These are phyloP conservation scores for button mushroom (Agaricus bisporus) DNA, from an alignment of 768 basidiomycete genomes.

Conservation along the genomic window DNA sequence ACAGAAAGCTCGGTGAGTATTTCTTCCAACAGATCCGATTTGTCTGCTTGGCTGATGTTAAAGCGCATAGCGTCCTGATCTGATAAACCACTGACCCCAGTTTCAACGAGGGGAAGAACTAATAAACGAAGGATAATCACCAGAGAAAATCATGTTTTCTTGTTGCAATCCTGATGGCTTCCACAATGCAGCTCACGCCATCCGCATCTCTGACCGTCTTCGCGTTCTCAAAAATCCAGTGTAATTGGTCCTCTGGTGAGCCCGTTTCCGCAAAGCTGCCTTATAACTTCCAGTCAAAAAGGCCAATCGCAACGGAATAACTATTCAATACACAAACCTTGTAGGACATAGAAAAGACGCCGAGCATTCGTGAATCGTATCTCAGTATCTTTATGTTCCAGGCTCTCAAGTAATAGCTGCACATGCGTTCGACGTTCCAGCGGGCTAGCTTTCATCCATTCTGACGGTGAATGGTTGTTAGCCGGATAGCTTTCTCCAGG, in stretches of 20 bases:
- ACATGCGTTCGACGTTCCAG: constrained; percentile 66
- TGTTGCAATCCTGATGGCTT: constrained; percentile 86
- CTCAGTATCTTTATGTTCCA: constrained; percentile 83
- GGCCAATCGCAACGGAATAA: neutral
- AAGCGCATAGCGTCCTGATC: constrained; percentile 71
- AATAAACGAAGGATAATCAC: constrained; percentile 29
- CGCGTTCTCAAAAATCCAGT: constrained; percentile 94
- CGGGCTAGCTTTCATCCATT: constrained; percentile 71
- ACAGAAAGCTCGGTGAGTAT: constrained; percentile 88
- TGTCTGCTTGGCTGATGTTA: constrained; percentile 64
- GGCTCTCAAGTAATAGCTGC: constrained; percentile 74
- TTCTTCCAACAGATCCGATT: constrained; percentile 80
- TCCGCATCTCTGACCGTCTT: constrained; percentile 79
- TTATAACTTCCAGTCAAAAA: constrained; percentile 20
- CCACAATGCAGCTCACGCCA: constrained; percentile 76
- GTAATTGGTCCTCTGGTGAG: constrained; percentile 90
- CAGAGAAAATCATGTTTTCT: constrained; percentile 82
- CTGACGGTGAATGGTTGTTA: constrained; percentile 21
- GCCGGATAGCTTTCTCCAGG: neutral
- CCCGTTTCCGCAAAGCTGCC: constrained; percentile 89
- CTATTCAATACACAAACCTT: constrained; percentile 49
- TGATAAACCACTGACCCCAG: constrained; percentile 55
- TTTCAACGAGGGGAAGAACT: neutral
- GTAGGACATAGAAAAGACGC: constrained; percentile 82
- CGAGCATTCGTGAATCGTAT: constrained; percentile 84